Evolutionary conservation across 805 yeast species (phyloP).

Genomic region (Spathaspora girioi): DNA sequence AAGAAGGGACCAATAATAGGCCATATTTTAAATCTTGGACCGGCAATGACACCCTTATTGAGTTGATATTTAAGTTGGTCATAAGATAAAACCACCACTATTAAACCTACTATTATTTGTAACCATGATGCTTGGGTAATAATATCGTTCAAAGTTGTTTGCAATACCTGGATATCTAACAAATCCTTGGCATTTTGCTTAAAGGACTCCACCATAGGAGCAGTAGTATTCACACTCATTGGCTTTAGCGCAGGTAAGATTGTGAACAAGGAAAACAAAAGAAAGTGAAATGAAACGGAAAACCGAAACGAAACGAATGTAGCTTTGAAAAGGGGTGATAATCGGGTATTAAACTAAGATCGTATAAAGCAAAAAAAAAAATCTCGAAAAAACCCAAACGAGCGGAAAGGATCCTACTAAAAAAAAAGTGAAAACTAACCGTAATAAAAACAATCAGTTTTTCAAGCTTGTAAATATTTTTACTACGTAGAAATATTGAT

Average conservation of each 20-base stretch:
- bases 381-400: background rate
- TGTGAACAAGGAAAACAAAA: background rate
- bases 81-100: conserved; percentile 50
- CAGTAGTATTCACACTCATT: conserved; percentile 8
- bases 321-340: background rate
- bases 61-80: conserved; percentile 78
- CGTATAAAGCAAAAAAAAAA: background rate
- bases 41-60: conserved; percentile 85
- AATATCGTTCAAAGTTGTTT: conserved; percentile 11
- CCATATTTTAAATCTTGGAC: conserved; percentile 85
- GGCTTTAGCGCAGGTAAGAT: background rate
- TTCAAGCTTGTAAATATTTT: background rate
- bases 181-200: conserved; percentile 2
- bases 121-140: conserved; percentile 45
- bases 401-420: background rate
- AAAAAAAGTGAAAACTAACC: background rate
- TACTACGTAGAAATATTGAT: background rate
- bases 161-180: conserved; percentile 6
- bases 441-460: background rate
- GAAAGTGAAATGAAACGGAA: background rate
- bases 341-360: background rate
- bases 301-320: background rate
- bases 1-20: conserved; percentile 96
- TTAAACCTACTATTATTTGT: conserved; percentile 45
- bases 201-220: conserved; percentile 5